phyloP scores from a whole-genome alignment of 352 stramenopile species.

The Phytopythium helicoides region DNA sequence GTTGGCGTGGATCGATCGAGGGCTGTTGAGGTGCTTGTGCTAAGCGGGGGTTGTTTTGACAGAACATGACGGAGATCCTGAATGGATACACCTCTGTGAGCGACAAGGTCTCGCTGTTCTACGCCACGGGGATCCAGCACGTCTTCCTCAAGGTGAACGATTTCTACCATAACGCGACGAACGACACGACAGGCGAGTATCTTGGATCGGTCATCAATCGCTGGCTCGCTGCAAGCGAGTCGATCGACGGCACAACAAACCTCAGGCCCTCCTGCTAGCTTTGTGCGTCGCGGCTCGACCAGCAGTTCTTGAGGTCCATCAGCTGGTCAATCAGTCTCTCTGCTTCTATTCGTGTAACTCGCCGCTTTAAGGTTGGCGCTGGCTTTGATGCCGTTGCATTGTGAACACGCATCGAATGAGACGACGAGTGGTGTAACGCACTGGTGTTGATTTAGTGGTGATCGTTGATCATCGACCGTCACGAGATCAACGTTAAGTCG shows the following conservation, averaged over 20 bases:
- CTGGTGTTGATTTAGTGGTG: too few relatives aligned
- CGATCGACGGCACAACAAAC: constrained; percentile 3
- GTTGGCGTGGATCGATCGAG: constrained; percentile 7
- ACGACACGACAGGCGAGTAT: constrained; percentile 12
- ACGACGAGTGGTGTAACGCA: too few relatives aligned
- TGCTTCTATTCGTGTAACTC: too few relatives aligned
- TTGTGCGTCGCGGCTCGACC: not conserved
- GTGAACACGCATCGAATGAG: too few relatives aligned
- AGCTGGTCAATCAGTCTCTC: too few relatives aligned
- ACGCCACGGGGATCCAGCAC: constrained; percentile 23
- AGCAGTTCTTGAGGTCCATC: not conserved
- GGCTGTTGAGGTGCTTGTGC: not conserved
- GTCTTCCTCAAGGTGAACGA: constrained; percentile 18
- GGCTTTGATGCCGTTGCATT: too few relatives aligned
- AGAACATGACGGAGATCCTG: constrained; percentile 27
- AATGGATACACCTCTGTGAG: constrained; percentile 24
- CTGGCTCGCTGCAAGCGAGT: constrained; percentile 17
- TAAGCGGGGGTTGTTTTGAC: not conserved
- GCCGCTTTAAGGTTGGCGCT: too few relatives aligned
- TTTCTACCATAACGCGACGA: constrained; percentile 10
- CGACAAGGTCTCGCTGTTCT: constrained; percentile 26
- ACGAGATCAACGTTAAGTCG: too few relatives aligned
- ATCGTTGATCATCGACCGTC: too few relatives aligned
- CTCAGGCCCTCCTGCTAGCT: not conserved
- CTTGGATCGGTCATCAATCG: constrained; percentile 19